These are phyloP conservation scores for Chalciporus sp. DNA, from an alignment of 1,284 basidiomycete species.

Conservation along the genomic window DNA sequence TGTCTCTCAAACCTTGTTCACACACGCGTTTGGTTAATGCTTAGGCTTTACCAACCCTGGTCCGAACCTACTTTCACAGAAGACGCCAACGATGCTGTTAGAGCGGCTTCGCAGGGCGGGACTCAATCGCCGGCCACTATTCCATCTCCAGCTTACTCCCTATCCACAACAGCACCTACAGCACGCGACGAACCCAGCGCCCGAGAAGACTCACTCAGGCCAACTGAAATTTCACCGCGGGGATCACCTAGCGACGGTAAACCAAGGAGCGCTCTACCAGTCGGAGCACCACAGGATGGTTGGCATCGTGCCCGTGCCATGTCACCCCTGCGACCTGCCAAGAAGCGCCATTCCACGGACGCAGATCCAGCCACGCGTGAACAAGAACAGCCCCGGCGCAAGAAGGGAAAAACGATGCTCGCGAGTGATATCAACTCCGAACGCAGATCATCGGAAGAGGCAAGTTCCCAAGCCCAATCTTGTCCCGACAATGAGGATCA, in stretches of 20 bases:
- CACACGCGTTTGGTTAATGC: conserved; percentile 8
- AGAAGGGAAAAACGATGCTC: conserved; percentile 30
- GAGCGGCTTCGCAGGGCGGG: conserved; percentile 5
- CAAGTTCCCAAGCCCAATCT: conserved; percentile 11
- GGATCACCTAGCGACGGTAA: conserved; percentile 29
- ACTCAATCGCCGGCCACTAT: conserved; percentile 6
- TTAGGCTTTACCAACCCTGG: conserved; percentile 34
- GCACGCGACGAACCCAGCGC: conserved; percentile 9
- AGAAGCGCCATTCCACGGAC: conserved; percentile 35
- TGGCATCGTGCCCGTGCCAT: conserved; percentile 10
- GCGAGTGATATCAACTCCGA: conserved; percentile 5
- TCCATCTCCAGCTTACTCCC: not conserved
- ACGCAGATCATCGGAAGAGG: conserved; percentile 23
- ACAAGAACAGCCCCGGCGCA: conserved; percentile 26
- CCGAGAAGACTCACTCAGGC: conserved; percentile 38
- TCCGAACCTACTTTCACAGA: conserved; percentile 15
- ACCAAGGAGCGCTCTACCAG: conserved; percentile 7
- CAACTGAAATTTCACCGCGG: conserved; percentile 54
- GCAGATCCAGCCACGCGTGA: conserved; percentile 14
- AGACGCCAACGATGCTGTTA: conserved; percentile 10
- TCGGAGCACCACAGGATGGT: conserved; percentile 23
- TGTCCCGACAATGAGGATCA: conserved; percentile 4
- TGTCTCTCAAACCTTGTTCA: conserved; percentile 24
- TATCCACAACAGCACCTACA: conserved; percentile 3
- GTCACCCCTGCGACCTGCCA: conserved; percentile 34